Evolutionary conservation across 768 basidiomycete genomes (phyloP).

Genomic region (Psilocybe cubensis): DNA sequence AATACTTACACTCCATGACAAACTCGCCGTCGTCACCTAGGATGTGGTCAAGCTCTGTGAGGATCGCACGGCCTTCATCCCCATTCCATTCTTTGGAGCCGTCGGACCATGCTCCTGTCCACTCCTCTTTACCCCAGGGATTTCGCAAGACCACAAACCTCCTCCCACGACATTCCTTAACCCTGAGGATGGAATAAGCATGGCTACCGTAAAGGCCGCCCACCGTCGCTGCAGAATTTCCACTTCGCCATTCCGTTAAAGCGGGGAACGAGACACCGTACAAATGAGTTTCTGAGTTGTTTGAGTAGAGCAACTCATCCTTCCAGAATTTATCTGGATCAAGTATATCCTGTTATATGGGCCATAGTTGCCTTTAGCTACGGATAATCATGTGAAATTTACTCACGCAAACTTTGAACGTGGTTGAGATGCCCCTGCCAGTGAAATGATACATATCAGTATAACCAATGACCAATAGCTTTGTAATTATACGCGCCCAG

Average conservation of each 20-base stretch:
- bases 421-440: constrained; percentile 41
- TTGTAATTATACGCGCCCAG: constrained; percentile 39
- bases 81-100: constrained; percentile 45
- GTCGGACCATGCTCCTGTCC: constrained; percentile 49
- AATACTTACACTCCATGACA: constrained; percentile 45
- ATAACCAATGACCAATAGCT: background rate
- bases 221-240: constrained; percentile 16
- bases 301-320: constrained; percentile 49
- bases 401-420: constrained; percentile 34
- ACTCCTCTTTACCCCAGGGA: constrained; percentile 46
- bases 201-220: constrained; percentile 37
- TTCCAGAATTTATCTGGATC: constrained; percentile 52
- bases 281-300: constrained; percentile 39
- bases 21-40: constrained; percentile 49
- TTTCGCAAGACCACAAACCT: constrained; percentile 49
- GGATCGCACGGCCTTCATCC: constrained; percentile 38
- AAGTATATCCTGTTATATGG: constrained; percentile 41
- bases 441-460: background rate
- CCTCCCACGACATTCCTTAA: constrained; percentile 43
- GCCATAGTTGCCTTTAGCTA: background rate
- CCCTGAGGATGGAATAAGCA: constrained; percentile 46
- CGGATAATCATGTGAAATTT: background rate
- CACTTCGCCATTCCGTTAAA: constrained; percentile 26
- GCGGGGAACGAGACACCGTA: constrained; percentile 46
- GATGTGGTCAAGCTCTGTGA: constrained; percentile 37